Evolutionary conservation across 2,329 filamentous ascomycete species (phyloP), one percentile per base, ranked within the genome.

Genomic region (Curvularia eragrostidis): DNA sequence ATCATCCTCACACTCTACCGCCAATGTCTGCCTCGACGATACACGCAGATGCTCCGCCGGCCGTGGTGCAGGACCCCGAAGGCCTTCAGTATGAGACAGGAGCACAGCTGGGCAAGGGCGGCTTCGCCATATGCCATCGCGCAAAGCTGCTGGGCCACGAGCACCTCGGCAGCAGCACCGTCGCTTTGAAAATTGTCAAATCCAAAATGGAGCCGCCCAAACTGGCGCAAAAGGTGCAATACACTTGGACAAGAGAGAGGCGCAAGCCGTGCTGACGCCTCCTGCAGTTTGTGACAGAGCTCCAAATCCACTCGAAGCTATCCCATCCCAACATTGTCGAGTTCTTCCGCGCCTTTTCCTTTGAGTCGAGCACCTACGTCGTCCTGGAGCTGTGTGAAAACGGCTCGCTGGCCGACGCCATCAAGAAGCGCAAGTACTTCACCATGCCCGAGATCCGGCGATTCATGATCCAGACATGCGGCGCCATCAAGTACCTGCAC

Each of bases 281-380:
- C 39, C 48, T 41, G 26, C 63, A 89, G 86, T 90, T 90, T 75
- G 85, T 88, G 54, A 89, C 87, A 2, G 95, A 99, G 77, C 86
- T 99, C 6, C 94, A 98, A 78, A 97, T 99, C 59, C 95, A 99
- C 79, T 97, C 95, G 42, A 99, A 98, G 76, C 94, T 99, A 87
- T 88, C 89, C 56, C 95, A 99, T 73, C 90, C 91, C 52, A 97
- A 97, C 76, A 94, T 99, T 65, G 95, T 99, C 62, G 90, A 94
- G 68, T 99, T 99, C 77, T 87, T 96, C 70, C 88, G 94, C 67
- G 95, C 95, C 32, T 99, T 99, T 75, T 90, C 93, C 12, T 96
- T 93, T 76, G 85, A 92, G 65, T 88, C 87, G 63, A 93, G 89
- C 75, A 98, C 95, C 56, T 99, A 96, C 70, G 90, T 99, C 48